Evolutionary conservation across 2,329 filamentous ascomycete genomes (phyloP).

Genomic region (Arthrobotrys musiformis): DNA sequence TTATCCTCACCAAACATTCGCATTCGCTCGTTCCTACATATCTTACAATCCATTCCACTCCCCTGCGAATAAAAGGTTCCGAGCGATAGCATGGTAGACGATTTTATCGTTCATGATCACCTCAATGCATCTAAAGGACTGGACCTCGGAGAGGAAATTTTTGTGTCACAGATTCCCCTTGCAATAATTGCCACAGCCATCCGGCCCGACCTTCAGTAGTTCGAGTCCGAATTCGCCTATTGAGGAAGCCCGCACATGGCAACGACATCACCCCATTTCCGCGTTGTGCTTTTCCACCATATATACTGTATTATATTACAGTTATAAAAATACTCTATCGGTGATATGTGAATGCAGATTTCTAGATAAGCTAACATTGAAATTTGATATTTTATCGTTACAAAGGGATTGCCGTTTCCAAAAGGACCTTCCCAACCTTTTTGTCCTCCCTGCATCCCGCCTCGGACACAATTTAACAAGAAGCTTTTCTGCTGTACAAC

Average conservation of each 20-base stretch:
- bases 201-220: conserved; percentile 14
- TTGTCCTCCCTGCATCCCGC: conserved; percentile 27
- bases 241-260: conserved; percentile 31
- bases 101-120: background rate
- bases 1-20: conserved; percentile 20
- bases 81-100: background rate
- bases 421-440: conserved; percentile 2
- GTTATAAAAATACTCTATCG: conserved; percentile 9
- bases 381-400: background rate
- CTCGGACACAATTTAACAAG: conserved; percentile 12
- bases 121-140: background rate
- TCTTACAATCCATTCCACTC: conserved; percentile 14
- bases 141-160: background rate
- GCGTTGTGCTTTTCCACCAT: conserved; percentile 35
- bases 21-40: conserved; percentile 42
- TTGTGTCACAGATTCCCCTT: conserved; percentile 2
- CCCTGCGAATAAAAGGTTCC: conserved; percentile 2
- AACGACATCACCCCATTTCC: conserved; percentile 25
- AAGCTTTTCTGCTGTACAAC: conserved; percentile 2
- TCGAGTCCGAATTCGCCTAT: conserved; percentile 3
- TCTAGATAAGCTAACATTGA: conserved; percentile 11
- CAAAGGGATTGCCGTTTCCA: conserved; percentile 14
- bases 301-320: background rate
- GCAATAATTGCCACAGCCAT: background rate
- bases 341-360: background rate